A percentile compares a stretch with the other conserved stretches of the same genome.
Evolutionary conservation across 352 stramenopile genomes (phyloP).

Genomic region (Globisporangium apiculatum): DNA sequence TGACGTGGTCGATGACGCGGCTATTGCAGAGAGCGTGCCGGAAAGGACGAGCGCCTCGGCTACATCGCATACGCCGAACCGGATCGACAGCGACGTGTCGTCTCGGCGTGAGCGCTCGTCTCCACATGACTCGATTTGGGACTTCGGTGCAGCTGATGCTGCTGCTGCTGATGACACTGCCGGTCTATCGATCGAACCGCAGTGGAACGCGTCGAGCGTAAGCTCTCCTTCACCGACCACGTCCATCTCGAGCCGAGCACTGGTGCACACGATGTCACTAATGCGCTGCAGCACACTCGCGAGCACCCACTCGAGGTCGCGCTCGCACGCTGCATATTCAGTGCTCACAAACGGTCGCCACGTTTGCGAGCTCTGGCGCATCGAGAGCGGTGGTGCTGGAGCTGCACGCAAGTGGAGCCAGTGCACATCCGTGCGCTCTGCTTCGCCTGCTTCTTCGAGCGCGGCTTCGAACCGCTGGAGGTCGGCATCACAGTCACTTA

Average conservation of each 20-base stretch:
- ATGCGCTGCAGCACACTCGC: slow-evolving; percentile 12
- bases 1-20: background rate
- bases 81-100: background rate
- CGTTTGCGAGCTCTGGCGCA: background rate
- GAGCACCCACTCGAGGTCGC: slow-evolving; percentile 14
- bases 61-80: slow-evolving; percentile 11
- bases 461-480: background rate
- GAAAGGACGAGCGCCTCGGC: slow-evolving; percentile 8
- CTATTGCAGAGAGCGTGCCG: slow-evolving; percentile 5
- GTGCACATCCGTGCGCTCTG: slow-evolving; percentile 7
- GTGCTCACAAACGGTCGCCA: slow-evolving; percentile 1
- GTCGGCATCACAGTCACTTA: background rate
- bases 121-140: too few relatives aligned
- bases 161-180: background rate
- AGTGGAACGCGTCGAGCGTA: background rate
- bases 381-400: background rate
- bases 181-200: background rate
- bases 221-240: slow-evolving; percentile 4
- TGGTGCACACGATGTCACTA: slow-evolving; percentile 3
- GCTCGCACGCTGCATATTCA: slow-evolving; percentile 9
- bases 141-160: background rate
- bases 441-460: background rate
- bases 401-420: slow-evolving; percentile 11
- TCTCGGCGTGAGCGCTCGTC: background rate
- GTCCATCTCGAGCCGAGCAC: slow-evolving; percentile 2